Base-by-base conservation (phyloP, 495 filamentous ascomycete genomes). In the Aspergillus hancockii region DNA sequence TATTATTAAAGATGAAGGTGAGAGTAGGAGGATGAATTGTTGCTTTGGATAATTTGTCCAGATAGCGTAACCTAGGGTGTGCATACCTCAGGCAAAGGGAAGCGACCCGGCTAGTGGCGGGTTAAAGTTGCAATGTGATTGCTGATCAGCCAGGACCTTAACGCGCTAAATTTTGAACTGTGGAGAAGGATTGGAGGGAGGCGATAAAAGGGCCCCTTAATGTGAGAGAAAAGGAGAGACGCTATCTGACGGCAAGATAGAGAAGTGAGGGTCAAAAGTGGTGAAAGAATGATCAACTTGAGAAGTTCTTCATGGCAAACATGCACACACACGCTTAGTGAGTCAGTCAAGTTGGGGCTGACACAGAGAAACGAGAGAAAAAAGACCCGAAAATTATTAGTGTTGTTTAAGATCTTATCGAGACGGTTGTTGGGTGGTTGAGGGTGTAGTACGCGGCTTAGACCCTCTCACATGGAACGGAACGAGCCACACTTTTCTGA, bases 141-240 rank as follows among this genome's bases (percentile, higher is more conserved):
- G 54, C 47, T 46, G 54, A 55, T 55, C 54, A 55, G 32, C 32
- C 32, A 50, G 34, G 38, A 60, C 23, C 52, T 28, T 21, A 55
- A 43, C 38, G 51, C 57, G 58, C 58, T 60, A 60, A 58, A 41
- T 13, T 32, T 31, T 45, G 52, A 60, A 55, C 52, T 51, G 58
- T 60, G 58, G 58, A 55, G 58, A 45, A 51, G 16, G 57, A 34
- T 23, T 55, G 30, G 50, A 45, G 58, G 34, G 47, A 9, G 8
- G 43, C 13, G 18, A 19, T 7, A 47, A 47, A 21, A 21, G 34
- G 32, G 13, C 34, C 23, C n/a, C 22, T 52, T 52, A 45, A 23
- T 1, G 8, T 21, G 41, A 45, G 7, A 47, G 21, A 47, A 47
- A 47, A 23, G 19, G 43, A 23, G 19, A 23, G 21, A 47, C 19